These are phyloP conservation scores for Leccinellum rugosiceps DNA, from an alignment of 768 basidiomycete species.

Conservation along the genomic window DNA sequence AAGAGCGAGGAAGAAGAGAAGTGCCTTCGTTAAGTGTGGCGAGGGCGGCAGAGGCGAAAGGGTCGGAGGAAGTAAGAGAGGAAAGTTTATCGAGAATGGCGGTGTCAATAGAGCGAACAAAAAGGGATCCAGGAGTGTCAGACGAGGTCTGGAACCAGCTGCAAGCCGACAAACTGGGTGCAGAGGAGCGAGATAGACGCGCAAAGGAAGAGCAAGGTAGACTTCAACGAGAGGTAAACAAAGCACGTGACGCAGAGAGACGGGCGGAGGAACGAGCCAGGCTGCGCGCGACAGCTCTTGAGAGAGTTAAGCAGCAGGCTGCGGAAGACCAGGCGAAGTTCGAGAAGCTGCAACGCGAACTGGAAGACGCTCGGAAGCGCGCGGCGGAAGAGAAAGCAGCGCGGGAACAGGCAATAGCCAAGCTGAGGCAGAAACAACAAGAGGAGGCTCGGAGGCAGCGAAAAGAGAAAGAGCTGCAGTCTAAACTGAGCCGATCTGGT, in stretches of 20 bases:
- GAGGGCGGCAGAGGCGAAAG: too few relatives aligned
- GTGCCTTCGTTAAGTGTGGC: too few relatives aligned
- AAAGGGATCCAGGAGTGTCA: slow-evolving; percentile 50
- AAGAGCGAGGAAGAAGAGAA: too few relatives aligned
- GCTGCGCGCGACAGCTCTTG: slow-evolving; percentile 16
- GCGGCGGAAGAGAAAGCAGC: slow-evolving; percentile 23
- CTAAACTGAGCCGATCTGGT: slow-evolving; percentile 44
- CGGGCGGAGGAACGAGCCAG: slow-evolving; percentile 24
- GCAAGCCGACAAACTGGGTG: slow-evolving; percentile 35
- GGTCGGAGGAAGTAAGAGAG: too few relatives aligned
- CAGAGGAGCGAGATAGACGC: slow-evolving; percentile 15
- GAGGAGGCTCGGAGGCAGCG: slow-evolving; percentile 35
- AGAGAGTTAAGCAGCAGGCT: slow-evolving; percentile 17
- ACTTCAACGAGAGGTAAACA: slow-evolving; percentile 16
- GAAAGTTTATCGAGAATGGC: too few relatives aligned
- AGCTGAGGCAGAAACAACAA: slow-evolving; percentile 31
- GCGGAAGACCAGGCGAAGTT: slow-evolving; percentile 19
- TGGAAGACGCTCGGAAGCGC: slow-evolving; percentile 25
- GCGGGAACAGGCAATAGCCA: slow-evolving; percentile 23
- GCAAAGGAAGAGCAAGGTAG: slow-evolving; percentile 17
- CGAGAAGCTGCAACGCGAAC: slow-evolving; percentile 22
- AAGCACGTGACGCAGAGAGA: slow-evolving; percentile 17
- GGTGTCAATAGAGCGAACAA: too few relatives aligned
- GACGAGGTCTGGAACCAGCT: slow-evolving; percentile 52
- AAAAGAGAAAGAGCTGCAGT: slow-evolving; percentile 34